Evolutionary conservation across 2,329 filamentous ascomycete species (phyloP).

Genomic region (Cylindrodendrum hubeiense): DNA sequence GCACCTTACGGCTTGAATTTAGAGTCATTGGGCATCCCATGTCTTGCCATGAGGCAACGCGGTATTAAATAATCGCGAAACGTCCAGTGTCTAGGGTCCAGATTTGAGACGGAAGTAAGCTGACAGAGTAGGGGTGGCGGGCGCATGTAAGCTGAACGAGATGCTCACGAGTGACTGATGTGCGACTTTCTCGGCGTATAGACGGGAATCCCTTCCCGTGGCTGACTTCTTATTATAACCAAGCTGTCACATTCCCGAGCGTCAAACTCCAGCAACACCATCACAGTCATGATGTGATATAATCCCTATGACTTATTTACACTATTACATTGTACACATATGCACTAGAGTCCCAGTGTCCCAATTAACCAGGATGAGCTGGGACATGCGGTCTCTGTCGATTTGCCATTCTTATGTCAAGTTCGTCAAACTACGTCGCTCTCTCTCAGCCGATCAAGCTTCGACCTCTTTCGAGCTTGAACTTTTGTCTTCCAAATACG

Average conservation of each 20-base stretch:
- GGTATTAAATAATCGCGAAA: not conserved
- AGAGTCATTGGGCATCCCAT: not conserved
- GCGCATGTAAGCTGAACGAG: not conserved
- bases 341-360: too few relatives aligned
- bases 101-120: not conserved
- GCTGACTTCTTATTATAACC: not conserved
- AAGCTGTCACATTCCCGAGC: not conserved
- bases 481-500: too few relatives aligned
- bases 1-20: not conserved
- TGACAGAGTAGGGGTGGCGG: not conserved
- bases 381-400: too few relatives aligned
- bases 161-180: not conserved
- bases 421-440: too few relatives aligned
- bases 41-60: not conserved
- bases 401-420: too few relatives aligned
- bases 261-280: not conserved
- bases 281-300: not conserved
- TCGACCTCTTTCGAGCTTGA: too few relatives aligned
- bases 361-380: too few relatives aligned
- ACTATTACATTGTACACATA: not conserved
- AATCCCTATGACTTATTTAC: not conserved
- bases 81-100: not conserved
- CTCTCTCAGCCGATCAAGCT: too few relatives aligned
- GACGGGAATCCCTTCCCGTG: not conserved
- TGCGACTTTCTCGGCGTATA: not conserved